These are phyloP conservation scores for Trichoderma brevicompactum DNA, from an alignment of 2,329 filamentous ascomycete species.

Conservation along the genomic window DNA sequence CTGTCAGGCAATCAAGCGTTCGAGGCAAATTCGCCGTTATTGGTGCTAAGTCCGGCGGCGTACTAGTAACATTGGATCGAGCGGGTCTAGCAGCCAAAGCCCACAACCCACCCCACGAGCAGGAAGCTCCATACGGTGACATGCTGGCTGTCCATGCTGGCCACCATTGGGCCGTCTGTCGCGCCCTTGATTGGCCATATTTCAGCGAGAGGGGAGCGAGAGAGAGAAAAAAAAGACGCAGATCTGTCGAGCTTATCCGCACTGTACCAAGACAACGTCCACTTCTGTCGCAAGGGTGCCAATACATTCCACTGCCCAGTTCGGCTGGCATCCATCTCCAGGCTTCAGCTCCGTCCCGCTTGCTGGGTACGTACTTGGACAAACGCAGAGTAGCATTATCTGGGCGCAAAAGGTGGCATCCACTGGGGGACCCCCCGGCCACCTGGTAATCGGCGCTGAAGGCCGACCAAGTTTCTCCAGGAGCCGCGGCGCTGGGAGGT, in stretches of 20 bases:
- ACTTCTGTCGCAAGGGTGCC: not conserved
- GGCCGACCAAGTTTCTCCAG: not conserved
- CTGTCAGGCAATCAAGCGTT: slow-evolving; percentile 25
- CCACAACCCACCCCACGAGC: slow-evolving; percentile 18
- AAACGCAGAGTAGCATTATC: slow-evolving; percentile 22
- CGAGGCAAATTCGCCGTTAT: slow-evolving; percentile 27
- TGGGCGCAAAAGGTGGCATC: slow-evolving; percentile 19
- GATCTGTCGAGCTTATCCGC: slow-evolving; percentile 34
- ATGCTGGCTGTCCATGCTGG: slow-evolving; percentile 35
- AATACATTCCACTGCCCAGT: slow-evolving; percentile 1
- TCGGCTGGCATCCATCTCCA: slow-evolving; percentile 29
- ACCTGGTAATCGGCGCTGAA: slow-evolving; percentile 25
- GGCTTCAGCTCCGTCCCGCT: slow-evolving; percentile 29
- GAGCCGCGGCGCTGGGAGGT: not conserved
- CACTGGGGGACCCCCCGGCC: slow-evolving; percentile 10
- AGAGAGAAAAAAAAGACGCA: slow-evolving; percentile 37
- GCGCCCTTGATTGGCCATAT: slow-evolving; percentile 36
- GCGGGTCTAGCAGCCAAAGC: not conserved
- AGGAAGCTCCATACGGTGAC: slow-evolving; percentile 33
- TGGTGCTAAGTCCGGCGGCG: slow-evolving; percentile 29
- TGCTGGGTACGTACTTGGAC: slow-evolving; percentile 16
- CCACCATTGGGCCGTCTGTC: slow-evolving; percentile 34
- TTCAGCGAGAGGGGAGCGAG: slow-evolving; percentile 13
- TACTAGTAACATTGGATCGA: slow-evolving; percentile 22
- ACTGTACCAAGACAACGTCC: no score